Base-by-base conservation (phyloP, 768 basidiomycete species). In the Termitomyces heimii region DNA sequence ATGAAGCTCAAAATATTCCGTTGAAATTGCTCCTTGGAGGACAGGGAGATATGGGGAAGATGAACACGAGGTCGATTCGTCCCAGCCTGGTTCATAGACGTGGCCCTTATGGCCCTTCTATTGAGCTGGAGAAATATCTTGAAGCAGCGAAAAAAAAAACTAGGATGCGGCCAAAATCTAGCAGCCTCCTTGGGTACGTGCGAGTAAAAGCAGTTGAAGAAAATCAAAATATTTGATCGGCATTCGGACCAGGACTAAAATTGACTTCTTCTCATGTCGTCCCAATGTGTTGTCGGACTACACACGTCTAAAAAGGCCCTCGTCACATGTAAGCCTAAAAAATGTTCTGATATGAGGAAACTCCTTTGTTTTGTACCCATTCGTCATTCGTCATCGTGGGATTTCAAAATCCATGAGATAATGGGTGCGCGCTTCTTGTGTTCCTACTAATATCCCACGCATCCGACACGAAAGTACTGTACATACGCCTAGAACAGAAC, bases 1-100 rank as follows among this genome's bases (percentile, higher is more conserved):
- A 88, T 66, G 48, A 87, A 75, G 56, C 76, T 81, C 57, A 76
- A 69, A 46, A 86, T 68, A 54, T 80, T 78, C 65, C 80, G 81
- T 56, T 73, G 74, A 62, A 89, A 86, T 63, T 87, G 82, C 42
- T 82, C 77, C 53, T 70, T 67, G 4, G 81, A 61, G 1, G 84
- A 75, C 37, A 81, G 70, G 0, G 76, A 76, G 34, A 84, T 82
- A 51, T 79, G 73, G 42, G 71, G 72, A 26, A 75, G 64, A 57
- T 74, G 73, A 53, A 69, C 65, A 58, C 67, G 73, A 47, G 72
- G 49, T 24, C 61, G 58, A 35, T 45, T 59, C 34, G 34, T 14
- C 51, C 37, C 32, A 18, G 49, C 44, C 56, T 59, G 58, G 26
- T 46, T 55, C 65, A 62, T 65, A 55, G 10, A 59, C 31, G 37